These are phyloP conservation scores for Ascosphaera apis DNA, from an alignment of 2,329 filamentous ascomycete genomes.

Conservation along the genomic window DNA sequence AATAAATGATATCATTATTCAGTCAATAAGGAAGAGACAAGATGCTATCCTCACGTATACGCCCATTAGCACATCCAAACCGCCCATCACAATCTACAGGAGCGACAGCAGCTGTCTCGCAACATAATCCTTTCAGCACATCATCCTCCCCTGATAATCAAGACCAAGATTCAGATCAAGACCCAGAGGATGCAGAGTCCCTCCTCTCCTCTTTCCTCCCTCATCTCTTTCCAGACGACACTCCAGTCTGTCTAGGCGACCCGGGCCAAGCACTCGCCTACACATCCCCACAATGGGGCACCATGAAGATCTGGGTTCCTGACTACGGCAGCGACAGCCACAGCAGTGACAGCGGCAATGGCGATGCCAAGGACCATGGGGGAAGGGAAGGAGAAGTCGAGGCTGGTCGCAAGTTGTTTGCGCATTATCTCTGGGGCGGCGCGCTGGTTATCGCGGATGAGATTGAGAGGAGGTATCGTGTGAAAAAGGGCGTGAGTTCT, in stretches of 20 bases:
- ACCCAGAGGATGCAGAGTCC: constrained; percentile 25
- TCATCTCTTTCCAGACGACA: constrained; percentile 32
- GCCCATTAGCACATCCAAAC: too few relatives aligned
- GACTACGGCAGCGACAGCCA: constrained; percentile 19
- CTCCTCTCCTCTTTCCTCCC: constrained; percentile 31
- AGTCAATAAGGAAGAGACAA: too few relatives aligned
- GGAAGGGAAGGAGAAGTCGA: constrained; percentile 12
- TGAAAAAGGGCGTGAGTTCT: constrained; percentile 5
- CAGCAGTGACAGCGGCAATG: constrained; percentile 6
- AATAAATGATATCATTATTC: too few relatives aligned
- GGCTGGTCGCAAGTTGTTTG: constrained; percentile 29
- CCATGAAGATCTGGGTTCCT: constrained; percentile 19
- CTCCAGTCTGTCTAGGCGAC: constrained; percentile 30
- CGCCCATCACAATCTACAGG: too few relatives aligned
- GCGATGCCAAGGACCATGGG: constrained; percentile 1
- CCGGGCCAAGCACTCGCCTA: constrained; percentile 29
- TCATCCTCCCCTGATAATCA: too few relatives aligned
- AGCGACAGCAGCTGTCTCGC: too few relatives aligned
- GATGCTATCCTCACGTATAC: too few relatives aligned
- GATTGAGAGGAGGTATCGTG: constrained; percentile 10
- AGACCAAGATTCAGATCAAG: too few relatives aligned
- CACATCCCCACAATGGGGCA: constrained; percentile 18
- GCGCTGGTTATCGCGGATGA: constrained; percentile 20
- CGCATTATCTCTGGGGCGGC: constrained; percentile 37
- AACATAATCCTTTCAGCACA: too few relatives aligned